Evolutionary conservation across 441 rosid species (phyloP).

Genomic region (Sinapis alba): DNA sequence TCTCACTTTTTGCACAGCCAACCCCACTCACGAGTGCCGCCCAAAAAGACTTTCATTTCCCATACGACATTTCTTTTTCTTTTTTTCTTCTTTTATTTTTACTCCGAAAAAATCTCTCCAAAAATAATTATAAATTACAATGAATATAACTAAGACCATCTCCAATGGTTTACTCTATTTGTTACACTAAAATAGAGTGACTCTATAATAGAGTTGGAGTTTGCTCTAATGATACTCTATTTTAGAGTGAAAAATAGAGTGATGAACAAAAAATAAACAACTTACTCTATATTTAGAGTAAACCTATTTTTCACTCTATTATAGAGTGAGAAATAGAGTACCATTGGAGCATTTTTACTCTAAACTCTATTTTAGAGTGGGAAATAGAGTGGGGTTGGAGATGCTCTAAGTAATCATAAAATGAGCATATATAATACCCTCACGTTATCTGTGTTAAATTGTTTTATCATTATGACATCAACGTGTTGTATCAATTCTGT

Average conservation of each 20-base stretch:
- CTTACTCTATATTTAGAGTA: too few relatives aligned
- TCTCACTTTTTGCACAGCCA: slow-evolving; percentile 19
- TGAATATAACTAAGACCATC: not conserved
- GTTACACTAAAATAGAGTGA: too few relatives aligned
- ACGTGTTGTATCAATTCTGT: not conserved
- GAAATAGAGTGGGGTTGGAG: too few relatives aligned
- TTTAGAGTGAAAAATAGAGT: too few relatives aligned
- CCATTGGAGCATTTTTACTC: too few relatives aligned
- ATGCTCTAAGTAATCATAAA: slow-evolving; percentile 4
- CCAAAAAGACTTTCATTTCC: slow-evolving; percentile 8
- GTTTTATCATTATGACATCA: slow-evolving; percentile 15
- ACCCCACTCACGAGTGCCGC: slow-evolving; percentile 28
- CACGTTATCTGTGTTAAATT: not conserved
- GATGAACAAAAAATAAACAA: too few relatives aligned
- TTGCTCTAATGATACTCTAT: too few relatives aligned
- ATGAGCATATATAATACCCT: not conserved
- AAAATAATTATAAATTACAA: not conserved
- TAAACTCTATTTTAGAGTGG: too few relatives aligned
- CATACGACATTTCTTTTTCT: slow-evolving; percentile 15
- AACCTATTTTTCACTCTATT: too few relatives aligned
- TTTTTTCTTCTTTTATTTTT: not conserved
- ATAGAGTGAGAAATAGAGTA: too few relatives aligned
- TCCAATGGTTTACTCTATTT: too few relatives aligned
- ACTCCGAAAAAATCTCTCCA: not conserved
- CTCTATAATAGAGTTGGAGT: too few relatives aligned